These are phyloP conservation scores for Suillus hirtellus DNA, from an alignment of 768 basidiomycete species.

Conservation along the genomic window DNA sequence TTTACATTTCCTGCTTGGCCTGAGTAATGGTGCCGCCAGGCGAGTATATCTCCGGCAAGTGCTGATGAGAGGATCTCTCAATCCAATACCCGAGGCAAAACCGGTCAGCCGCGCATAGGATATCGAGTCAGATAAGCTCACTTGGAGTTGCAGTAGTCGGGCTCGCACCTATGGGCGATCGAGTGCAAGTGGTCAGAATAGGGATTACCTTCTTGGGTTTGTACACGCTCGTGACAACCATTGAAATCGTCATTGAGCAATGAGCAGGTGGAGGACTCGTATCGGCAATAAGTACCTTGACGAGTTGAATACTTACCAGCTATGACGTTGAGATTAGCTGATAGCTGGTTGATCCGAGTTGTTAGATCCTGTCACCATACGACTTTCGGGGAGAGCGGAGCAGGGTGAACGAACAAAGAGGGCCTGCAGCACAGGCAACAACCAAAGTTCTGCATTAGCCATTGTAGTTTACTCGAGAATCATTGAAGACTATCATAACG, in stretches of 20 bases:
- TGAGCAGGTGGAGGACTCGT: slow-evolving; percentile 23
- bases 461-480: background rate
- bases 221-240: slow-evolving; percentile 21
- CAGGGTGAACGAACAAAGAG: slow-evolving; percentile 18
- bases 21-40: slow-evolving; percentile 15
- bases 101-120: background rate
- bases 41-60: slow-evolving; percentile 21
- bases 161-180: slow-evolving; percentile 26
- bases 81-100: slow-evolving; percentile 18
- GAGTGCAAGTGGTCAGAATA: slow-evolving; percentile 25
- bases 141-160: slow-evolving; percentile 22
- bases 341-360: slow-evolving; percentile 20
- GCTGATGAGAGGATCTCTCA: slow-evolving; percentile 18
- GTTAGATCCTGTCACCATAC: slow-evolving; percentile 22
- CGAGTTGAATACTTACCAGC: background rate
- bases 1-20: slow-evolving; percentile 11
- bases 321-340: slow-evolving; percentile 17
- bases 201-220: slow-evolving; percentile 21
- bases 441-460: slow-evolving; percentile 10
- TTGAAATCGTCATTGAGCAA: slow-evolving; percentile 25
- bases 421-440: slow-evolving; percentile 18
- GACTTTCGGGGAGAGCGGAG: slow-evolving; percentile 15
- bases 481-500: background rate
- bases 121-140: slow-evolving; percentile 7
- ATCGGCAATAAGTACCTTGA: background rate